These are phyloP conservation scores for Cercospora canescens DNA, from an alignment of 2,329 filamentous ascomycete genomes.

Conservation along the genomic window DNA sequence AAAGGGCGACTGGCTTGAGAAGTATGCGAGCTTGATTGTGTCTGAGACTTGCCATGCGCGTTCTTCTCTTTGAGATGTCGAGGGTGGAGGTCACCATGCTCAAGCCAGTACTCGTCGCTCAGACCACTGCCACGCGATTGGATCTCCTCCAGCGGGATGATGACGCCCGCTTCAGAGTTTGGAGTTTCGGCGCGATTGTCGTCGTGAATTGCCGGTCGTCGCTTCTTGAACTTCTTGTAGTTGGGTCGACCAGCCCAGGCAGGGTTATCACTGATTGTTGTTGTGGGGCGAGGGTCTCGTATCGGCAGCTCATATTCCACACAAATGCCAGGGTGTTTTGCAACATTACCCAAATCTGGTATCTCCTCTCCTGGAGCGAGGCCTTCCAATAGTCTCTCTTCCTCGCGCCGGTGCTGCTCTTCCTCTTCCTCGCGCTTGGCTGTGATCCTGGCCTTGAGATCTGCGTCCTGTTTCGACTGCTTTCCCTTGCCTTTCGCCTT, in stretches of 20 bases:
- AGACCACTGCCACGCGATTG: slow-evolving; percentile 71
- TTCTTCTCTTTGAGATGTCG: slow-evolving; percentile 11
- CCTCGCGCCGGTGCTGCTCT: slow-evolving; percentile 60
- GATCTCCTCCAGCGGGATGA: slow-evolving; percentile 71
- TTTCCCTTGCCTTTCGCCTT: slow-evolving; percentile 46
- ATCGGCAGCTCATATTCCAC: slow-evolving; percentile 70
- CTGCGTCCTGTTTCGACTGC: slow-evolving; percentile 24
- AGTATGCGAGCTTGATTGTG: slow-evolving; percentile 16
- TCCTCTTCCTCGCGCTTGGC: slow-evolving; percentile 55
- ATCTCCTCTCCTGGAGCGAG: slow-evolving; percentile 69
- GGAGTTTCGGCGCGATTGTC: slow-evolving; percentile 40
- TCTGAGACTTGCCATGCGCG: slow-evolving; percentile 19
- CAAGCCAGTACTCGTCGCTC: slow-evolving; percentile 77
- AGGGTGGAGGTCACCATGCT: slow-evolving; percentile 24
- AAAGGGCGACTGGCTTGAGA: background rate
- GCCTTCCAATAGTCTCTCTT: slow-evolving; percentile 61
- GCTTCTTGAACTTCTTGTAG: slow-evolving; percentile 80
- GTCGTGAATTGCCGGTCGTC: slow-evolving; percentile 19
- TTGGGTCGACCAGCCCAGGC: slow-evolving; percentile 91
- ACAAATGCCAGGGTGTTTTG: slow-evolving; percentile 10
- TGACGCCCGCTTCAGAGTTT: slow-evolving; percentile 39
- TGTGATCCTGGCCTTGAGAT: slow-evolving; percentile 28
- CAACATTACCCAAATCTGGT: slow-evolving; percentile 65
- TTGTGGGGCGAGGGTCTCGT: slow-evolving; percentile 16
- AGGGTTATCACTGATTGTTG: slow-evolving; percentile 10